These are phyloP conservation scores for Bidens hawaiensis DNA, from an alignment of 140 eudicot genomes.

Conservation along the genomic window DNA sequence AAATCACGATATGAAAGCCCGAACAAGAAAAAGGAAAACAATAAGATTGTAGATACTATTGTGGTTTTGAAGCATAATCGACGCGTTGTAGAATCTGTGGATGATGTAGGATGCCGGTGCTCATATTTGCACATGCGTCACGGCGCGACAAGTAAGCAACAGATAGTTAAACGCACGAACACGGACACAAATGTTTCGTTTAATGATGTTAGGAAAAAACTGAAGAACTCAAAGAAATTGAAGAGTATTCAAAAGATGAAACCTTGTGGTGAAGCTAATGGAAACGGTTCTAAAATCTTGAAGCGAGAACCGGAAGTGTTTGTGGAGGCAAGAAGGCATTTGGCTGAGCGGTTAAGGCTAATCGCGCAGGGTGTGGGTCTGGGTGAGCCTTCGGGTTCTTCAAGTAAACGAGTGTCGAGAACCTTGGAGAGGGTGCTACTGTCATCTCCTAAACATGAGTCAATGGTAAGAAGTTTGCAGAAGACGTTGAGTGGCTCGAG, in stretches of 20 bases:
- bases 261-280: conserved; percentile 1
- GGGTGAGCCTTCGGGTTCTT: conserved; percentile 7
- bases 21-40: conserved; percentile 20
- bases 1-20: conserved; percentile 29
- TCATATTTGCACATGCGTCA: conserved; percentile 23
- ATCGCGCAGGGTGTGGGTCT: conserved; percentile 19
- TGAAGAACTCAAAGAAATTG: conserved; percentile 25
- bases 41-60: conserved; percentile 27
- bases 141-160: conserved; percentile 26
- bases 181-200: conserved; percentile 12
- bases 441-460: conserved; percentile 45
- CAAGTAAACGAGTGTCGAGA: conserved; percentile 34
- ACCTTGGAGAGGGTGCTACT: conserved; percentile 51
- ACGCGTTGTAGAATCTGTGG: conserved; percentile 17
- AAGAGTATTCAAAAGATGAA: conserved; percentile 15
- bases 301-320: conserved; percentile 40
- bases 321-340: conserved; percentile 58
- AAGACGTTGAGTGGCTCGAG: conserved; percentile 10
- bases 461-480: conserved; percentile 18
- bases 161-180: conserved; percentile 7
- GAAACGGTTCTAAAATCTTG: neutral
- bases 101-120: conserved; percentile 31
- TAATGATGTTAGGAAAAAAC: conserved; percentile 14
- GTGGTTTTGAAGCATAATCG: conserved; percentile 42
- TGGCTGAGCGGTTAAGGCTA: conserved; percentile 48